Evolutionary conservation across 768 basidiomycete species (phyloP).

Genomic region (Lepiota venenata): DNA sequence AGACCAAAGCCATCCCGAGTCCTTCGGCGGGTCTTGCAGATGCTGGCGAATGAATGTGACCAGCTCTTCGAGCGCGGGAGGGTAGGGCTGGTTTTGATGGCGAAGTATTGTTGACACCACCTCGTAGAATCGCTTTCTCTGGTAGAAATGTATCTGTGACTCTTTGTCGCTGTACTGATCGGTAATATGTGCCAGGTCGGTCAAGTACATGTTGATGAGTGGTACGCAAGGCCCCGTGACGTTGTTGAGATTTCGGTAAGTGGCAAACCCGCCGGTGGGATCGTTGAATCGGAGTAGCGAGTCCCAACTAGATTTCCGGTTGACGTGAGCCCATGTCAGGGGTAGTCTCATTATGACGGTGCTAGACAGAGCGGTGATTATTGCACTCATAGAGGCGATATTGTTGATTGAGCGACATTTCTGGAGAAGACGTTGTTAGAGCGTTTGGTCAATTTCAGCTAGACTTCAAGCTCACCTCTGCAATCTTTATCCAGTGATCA

Average conservation of each 20-base stretch:
- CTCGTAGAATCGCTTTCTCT: constrained; percentile 56
- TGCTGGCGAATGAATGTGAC: constrained; percentile 45
- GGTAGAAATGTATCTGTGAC: constrained; percentile 45
- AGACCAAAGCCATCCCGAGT: constrained; percentile 52
- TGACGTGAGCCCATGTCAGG: constrained; percentile 66
- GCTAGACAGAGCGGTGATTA: constrained; percentile 61
- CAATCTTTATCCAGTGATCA: constrained; percentile 76
- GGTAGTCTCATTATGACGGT: constrained; percentile 53
- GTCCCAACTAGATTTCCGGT: constrained; percentile 47
- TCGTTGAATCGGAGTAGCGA: constrained; percentile 53
- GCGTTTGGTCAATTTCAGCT: not conserved
- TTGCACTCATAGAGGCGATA: constrained; percentile 64
- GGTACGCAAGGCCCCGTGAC: constrained; percentile 65
- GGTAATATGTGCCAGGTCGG: constrained; percentile 53
- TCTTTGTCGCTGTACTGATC: constrained; percentile 45
- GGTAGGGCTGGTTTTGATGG: constrained; percentile 51
- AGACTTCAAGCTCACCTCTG: constrained; percentile 50
- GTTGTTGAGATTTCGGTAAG: constrained; percentile 46
- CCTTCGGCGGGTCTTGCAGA: constrained; percentile 36
- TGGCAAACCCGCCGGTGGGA: constrained; percentile 53
- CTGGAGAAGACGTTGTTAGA: constrained; percentile 29
- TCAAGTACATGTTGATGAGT: constrained; percentile 60
- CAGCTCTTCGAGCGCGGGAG: constrained; percentile 43
- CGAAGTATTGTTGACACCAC: constrained; percentile 52
- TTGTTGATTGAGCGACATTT: constrained; percentile 65